A percentile compares a stretch with the other conserved stretches of the same genome.
Evolutionary conservation across 1,139 yeast species (phyloP).

Genomic region (Candida glucosophila): DNA sequence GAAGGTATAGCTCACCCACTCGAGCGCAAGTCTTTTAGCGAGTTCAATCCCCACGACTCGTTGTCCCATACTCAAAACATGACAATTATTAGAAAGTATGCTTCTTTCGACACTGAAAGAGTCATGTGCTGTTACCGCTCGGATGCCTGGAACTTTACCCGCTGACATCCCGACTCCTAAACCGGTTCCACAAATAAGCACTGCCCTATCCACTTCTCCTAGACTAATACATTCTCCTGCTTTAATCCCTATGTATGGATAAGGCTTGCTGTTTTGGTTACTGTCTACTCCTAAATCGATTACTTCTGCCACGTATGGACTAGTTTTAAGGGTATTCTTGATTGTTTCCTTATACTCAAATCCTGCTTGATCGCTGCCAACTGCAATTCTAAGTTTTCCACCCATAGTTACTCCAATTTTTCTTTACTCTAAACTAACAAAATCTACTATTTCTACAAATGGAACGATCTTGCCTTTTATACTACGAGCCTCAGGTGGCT

Average conservation of each 20-base stretch:
- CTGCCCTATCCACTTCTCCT: conserved; percentile 35
- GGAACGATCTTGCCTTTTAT: background rate
- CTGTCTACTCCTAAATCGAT: conserved; percentile 30
- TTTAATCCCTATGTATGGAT: conserved; percentile 34
- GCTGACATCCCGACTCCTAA: conserved; percentile 40
- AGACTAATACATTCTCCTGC: conserved; percentile 30
- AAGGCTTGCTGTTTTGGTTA: conserved; percentile 19
- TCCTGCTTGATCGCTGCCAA: conserved; percentile 40
- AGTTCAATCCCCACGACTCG: conserved; percentile 38
- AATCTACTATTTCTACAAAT: too few relatives aligned
- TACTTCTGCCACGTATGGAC: conserved; percentile 21
- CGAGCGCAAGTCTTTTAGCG: conserved; percentile 32
- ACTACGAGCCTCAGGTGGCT: background rate
- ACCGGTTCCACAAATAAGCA: conserved; percentile 40
- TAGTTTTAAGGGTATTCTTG: conserved; percentile 22
- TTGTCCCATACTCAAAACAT: conserved; percentile 40
- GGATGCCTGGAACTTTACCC: conserved; percentile 35
- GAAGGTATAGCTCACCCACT: conserved; percentile 34
- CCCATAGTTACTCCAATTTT: too few relatives aligned
- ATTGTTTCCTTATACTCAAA: conserved; percentile 32
- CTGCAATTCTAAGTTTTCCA: conserved; percentile 16
- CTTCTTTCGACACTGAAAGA: conserved; percentile 38
- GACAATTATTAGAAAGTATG: conserved; percentile 34
- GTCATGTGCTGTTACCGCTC: conserved; percentile 45
- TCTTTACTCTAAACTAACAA: conserved; percentile 1